Evolutionary conservation across 805 yeast species (phyloP).

Genomic region (Suhomyces prunicola): DNA sequence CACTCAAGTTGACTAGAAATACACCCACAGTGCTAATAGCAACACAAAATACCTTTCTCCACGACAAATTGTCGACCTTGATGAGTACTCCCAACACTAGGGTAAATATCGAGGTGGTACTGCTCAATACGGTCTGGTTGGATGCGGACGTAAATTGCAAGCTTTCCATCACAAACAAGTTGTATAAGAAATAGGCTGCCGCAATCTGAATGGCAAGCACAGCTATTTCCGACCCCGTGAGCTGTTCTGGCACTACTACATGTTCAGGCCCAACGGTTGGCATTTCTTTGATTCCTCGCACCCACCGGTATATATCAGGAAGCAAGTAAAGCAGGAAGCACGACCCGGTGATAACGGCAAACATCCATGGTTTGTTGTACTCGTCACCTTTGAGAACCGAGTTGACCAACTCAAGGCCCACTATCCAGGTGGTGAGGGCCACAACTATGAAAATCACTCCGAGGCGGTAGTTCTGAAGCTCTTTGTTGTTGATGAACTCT

Average conservation of each 20-base stretch:
- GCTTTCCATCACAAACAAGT: conserved; percentile 39
- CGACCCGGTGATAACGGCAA: conserved; percentile 47
- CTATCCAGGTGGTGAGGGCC: conserved; percentile 46
- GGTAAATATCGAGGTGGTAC: conserved; percentile 52
- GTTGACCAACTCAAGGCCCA: conserved; percentile 49
- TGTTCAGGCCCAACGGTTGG: not conserved
- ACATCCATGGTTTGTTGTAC: conserved; percentile 47
- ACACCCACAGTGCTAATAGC: conserved; percentile 47
- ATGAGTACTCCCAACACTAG: conserved; percentile 40
- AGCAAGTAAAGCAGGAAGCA: conserved; percentile 45
- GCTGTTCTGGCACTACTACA: conserved; percentile 11
- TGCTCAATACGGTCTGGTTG: conserved; percentile 49
- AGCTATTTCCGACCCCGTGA: conserved; percentile 29
- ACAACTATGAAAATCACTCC: conserved; percentile 43
- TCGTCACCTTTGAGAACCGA: conserved; percentile 46
- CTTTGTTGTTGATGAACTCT: conserved; percentile 38
- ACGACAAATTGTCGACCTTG: conserved; percentile 41
- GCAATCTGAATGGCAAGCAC: conserved; percentile 39
- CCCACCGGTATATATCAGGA: conserved; percentile 26
- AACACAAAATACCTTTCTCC: conserved; percentile 42
- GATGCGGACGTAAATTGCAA: conserved; percentile 52
- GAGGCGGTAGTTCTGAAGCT: conserved; percentile 39
- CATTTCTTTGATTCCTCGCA: not conserved
- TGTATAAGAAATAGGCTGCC: conserved; percentile 40
- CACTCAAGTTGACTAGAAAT: conserved; percentile 40